Evolutionary conservation across 176 grass and related monocot genomes (phyloP).

Genomic region (Sorghum bicolor): Sorghum_bicolor_NCBIv3 NC_012873.2:5471501-5472000

Average conservation of each 20-base stretch:
- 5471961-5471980: constrained; percentile 40
- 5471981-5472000: neutral
- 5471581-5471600: neutral
- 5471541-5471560: constrained; percentile 29
- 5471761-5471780: neutral
- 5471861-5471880: neutral
- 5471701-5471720: neutral
- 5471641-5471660: neutral
- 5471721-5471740: neutral
- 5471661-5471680: neutral
- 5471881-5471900: neutral
- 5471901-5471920: neutral
- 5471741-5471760: neutral
- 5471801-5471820: neutral
- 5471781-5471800: neutral
- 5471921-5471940: constrained; percentile 14
- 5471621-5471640: neutral
- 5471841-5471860: neutral
- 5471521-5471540: constrained; percentile 11
- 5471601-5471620: constrained; percentile 8
- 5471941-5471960: neutral
- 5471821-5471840: neutral
- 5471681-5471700: neutral
- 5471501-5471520: constrained; percentile 19
- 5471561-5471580: neutral